phyloP scores from a whole-genome alignment of 257 asterid species.

The Fraxinus anomala region DNA sequence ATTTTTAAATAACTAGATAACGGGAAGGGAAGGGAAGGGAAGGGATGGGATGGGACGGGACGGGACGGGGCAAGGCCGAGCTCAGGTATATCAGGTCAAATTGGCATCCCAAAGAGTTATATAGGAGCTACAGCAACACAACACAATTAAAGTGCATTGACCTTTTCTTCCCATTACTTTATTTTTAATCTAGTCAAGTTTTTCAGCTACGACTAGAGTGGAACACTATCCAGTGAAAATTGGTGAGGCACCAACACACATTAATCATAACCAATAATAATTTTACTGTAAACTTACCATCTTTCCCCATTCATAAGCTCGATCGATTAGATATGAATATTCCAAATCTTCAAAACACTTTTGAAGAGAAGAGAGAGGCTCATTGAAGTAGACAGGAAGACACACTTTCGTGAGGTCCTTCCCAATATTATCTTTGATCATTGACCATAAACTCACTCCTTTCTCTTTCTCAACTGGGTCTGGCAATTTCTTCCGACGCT shows the following conservation, averaged over 20 bases:
- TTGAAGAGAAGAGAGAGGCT: conserved; percentile 95
- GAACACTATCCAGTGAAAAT: neutral
- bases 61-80: no score
- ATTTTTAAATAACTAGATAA: no score
- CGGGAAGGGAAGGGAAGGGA: no score
- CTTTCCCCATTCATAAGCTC: conserved; percentile 90
- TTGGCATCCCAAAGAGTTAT: no score
- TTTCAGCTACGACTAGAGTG: neutral
- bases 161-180: neutral
- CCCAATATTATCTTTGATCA: conserved; percentile 96
- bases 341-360: conserved; percentile 95
- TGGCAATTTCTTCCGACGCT: conserved; percentile 90
- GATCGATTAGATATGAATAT: conserved; percentile 88
- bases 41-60: no score
- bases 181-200: neutral
- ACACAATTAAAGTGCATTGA: neutral
- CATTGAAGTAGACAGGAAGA: conserved; percentile 97
- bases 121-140: neutral
- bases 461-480: conserved; percentile 88
- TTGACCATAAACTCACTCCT: conserved; percentile 98
- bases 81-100: no score
- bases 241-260: neutral
- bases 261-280: neutral
- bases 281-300: conserved; percentile 49
- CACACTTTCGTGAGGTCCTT: conserved; percentile 97